Conservation (phyloP, 805 yeast genomes). For the Nakazawaea holstii region DNA sequence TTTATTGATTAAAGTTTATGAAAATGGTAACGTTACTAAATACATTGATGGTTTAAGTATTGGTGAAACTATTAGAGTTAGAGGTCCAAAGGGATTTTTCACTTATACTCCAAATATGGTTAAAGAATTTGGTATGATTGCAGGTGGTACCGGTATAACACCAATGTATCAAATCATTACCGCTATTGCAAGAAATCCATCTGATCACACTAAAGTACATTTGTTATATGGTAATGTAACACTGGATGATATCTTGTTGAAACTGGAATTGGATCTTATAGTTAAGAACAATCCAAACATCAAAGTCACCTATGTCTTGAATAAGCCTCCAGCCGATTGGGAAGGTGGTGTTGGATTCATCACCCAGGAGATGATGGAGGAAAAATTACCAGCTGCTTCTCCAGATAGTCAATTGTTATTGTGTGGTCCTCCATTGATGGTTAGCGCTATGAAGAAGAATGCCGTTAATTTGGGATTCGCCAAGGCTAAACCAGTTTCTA, state of each 20-base stretch:
- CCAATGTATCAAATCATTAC: slow-evolving; percentile 93
- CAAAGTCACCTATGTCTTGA: slow-evolving; percentile 67
- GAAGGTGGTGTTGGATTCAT: slow-evolving; percentile 74
- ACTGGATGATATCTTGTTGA: slow-evolving; percentile 75
- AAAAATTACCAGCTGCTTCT: slow-evolving; percentile 56
- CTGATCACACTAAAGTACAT: slow-evolving; percentile 69
- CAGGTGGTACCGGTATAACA: slow-evolving; percentile 96
- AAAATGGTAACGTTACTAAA: slow-evolving; percentile 78
- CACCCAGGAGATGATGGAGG: slow-evolving; percentile 65
- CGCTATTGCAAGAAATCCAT: slow-evolving; percentile 70
- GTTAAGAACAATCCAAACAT: slow-evolving; percentile 54
- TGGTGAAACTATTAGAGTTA: slow-evolving; percentile 73
- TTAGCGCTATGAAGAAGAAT: slow-evolving; percentile 75
- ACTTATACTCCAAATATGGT: slow-evolving; percentile 77
- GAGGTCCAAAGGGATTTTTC: slow-evolving; percentile 91
- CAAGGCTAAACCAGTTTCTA: slow-evolving; percentile 85
- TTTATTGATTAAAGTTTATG: slow-evolving; percentile 79
- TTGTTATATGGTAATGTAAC: slow-evolving; percentile 79
- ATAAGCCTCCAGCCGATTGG: slow-evolving; percentile 72
- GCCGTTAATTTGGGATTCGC: slow-evolving; percentile 69
- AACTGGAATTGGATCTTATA: slow-evolving; percentile 70
- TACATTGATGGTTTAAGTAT: slow-evolving; percentile 64
- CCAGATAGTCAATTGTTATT: slow-evolving; percentile 65
- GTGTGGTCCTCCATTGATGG: slow-evolving; percentile 96
- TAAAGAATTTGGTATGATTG: slow-evolving; percentile 76